Evolutionary conservation across 495 filamentous ascomycete genomes (phyloP), one percentile per base, ranked within the genome.

Genomic region (Daldinia vernicosa): DNA sequence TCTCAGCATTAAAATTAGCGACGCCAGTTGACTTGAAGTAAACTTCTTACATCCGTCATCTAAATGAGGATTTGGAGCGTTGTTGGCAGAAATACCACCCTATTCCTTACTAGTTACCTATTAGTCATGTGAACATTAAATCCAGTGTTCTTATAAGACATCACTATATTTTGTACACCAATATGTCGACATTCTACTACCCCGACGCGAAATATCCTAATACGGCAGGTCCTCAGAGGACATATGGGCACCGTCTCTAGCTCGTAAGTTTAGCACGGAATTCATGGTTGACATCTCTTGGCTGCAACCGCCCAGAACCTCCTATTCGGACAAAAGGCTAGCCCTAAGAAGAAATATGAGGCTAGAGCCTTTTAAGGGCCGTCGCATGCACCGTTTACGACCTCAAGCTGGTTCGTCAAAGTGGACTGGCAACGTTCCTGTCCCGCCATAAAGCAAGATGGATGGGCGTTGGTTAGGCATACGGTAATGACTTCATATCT

Each of bases 71-170:
- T 28, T 58, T 15, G 33, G 60, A 37, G 22, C 55, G 14, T 19
- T 7, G 27, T 37, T 51, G 52, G 12, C 56, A 60, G 54, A 43
- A 35, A 47, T 22, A 55, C 51, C 22, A 57, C 39, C 39, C 60
- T 51, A 33, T 9, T 33, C 57, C 30, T 57, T 32, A 50, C 35
- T 57, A 37, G 32, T 47, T 40, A 39, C 52, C 52, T 22, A 40
- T 40, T 55, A 37, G 64, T 67, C 69, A 72, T 67, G 69, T 72
- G 65, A 64, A 56, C 57, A 65, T 68, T 30, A 14, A n/a, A 43
- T 28, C 24, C 47, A 61, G 50, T 37, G 40, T 37, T 53, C 37
- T 45, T 40, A 61, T 40, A 50, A 72, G 65, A 60, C 51, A 69
- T 14, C 55, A 53, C 66, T 63, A 27, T 61, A 60, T 60, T 47